Base-by-base conservation (phyloP, 139 green algal genomes). In the Chlorella sp. region DNA sequence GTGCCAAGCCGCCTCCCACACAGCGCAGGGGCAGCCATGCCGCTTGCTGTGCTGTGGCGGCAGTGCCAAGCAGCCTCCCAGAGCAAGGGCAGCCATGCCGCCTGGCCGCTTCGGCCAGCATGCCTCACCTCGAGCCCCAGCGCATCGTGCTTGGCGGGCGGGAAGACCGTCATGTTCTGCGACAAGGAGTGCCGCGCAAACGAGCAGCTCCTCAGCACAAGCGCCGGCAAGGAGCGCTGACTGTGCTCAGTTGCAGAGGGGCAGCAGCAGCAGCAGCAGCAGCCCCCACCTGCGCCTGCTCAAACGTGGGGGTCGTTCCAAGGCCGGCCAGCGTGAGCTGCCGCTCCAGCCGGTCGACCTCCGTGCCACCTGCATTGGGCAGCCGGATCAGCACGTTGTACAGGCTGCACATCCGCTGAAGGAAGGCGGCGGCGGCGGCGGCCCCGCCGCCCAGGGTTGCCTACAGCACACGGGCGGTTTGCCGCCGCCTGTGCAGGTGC, bases 101-200 rank as follows among this genome's bases (percentile, higher is more conserved):
- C 51, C 18, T 60, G 51, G 51, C n/a, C n/a, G n/a, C n/a, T n/a
- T n/a, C n/a, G n/a, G n/a, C n/a, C n/a, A n/a, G n/a, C n/a, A n/a
- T 60, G 2, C 12, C 51, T 51, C 9, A 60, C 51, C 56, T 96
- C 93, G 51, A 97, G 88, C 21, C 64, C 57, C 51, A 98, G 86
- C 12, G 90, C 89, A 69, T 98, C 95, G 64, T 93, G 87, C 36
- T 79, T 90, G 4, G 93, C 87, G 11, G 87, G 80, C 32, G 95
- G 95, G 88, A 98, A 98, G 16, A 80, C 74, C 36, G 87, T 85
- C 67, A 92, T 92, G 25, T 88, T 96, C 28, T 94, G 92, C n/a
- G 13, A 26, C 47, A 64, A 7, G 47, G 23, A 41, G 13, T 26
- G 72, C 4, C 15, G 28, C 51, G 21, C 15, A 60, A 2, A 2